These are phyloP conservation scores for Paracorniculantispora psalliotae DNA, from an alignment of 2,329 filamentous ascomycete genomes.

Conservation along the genomic window DNA sequence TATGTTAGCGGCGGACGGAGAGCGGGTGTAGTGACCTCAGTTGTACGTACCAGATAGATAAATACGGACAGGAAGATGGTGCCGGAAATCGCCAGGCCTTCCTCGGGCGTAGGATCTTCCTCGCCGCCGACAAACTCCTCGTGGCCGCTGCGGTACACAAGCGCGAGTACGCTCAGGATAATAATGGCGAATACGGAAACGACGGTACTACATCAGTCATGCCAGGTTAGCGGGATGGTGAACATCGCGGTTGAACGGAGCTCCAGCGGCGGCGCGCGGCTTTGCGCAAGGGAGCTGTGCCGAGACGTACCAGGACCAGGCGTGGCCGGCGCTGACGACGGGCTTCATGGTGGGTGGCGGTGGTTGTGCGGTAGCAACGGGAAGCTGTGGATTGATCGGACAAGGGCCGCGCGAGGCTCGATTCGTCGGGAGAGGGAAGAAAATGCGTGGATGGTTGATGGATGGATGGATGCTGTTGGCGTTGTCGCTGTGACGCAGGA, in stretches of 20 bases:
- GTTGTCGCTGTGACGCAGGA: constrained; percentile 3
- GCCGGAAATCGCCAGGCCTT: constrained; percentile 72
- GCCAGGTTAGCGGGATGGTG: background rate
- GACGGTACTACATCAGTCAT: constrained; percentile 59
- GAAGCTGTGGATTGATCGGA: background rate
- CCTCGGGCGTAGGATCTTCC: constrained; percentile 61
- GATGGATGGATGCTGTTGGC: background rate
- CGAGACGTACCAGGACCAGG: constrained; percentile 80
- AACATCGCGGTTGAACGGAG: background rate
- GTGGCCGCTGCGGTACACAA: constrained; percentile 74
- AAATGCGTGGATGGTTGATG: background rate
- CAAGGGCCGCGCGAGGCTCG: background rate
- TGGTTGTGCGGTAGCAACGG: too few relatives aligned
- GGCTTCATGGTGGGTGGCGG: constrained; percentile 73
- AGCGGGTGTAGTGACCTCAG: background rate
- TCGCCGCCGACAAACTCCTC: constrained; percentile 77
- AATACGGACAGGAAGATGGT: constrained; percentile 85
- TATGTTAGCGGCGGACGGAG: background rate
- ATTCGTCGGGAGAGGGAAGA: background rate
- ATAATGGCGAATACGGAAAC: constrained; percentile 61
- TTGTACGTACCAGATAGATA: constrained; percentile 73
- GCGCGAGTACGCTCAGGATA: constrained; percentile 58
- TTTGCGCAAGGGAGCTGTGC: background rate
- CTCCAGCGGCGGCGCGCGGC: background rate
- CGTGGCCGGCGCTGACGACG: constrained; percentile 83